Evolutionary conservation across 495 filamentous ascomycete genomes (phyloP).

Genomic region (Talaromyces borbonicus): DNA sequence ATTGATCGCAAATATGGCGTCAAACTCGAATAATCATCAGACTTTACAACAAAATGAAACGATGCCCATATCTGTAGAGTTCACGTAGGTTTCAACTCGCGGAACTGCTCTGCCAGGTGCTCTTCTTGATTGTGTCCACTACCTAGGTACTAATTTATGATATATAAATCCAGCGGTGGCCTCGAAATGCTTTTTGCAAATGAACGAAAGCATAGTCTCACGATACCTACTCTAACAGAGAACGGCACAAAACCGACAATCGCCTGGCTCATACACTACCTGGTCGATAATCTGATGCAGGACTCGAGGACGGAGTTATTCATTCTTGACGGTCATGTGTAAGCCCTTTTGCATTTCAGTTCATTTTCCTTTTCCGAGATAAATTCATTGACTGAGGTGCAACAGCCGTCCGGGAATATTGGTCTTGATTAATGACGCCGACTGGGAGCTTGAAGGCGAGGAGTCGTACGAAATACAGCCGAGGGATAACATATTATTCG

Average conservation of each 20-base stretch:
- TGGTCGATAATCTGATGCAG: constrained; percentile 78
- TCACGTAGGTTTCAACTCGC: constrained; percentile 50
- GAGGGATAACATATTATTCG: constrained; percentile 86
- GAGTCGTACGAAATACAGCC: constrained; percentile 73
- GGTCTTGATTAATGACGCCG: constrained; percentile 92
- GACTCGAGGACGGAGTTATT: constrained; percentile 84
- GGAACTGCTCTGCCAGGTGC: neutral
- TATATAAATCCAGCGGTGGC: constrained; percentile 55
- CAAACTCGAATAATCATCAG: neutral
- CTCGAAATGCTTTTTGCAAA: constrained; percentile 93
- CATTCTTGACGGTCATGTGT: constrained; percentile 82
- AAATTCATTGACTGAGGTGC: constrained; percentile 6
- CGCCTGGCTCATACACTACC: constrained; percentile 63
- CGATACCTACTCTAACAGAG: constrained; percentile 52
- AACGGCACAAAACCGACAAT: constrained; percentile 54
- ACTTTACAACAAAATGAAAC: constrained; percentile 3
- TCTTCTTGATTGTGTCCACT: too few relatives aligned
- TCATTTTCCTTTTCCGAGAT: too few relatives aligned
- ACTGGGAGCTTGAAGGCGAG: constrained; percentile 97
- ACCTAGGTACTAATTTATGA: constrained; percentile 7
- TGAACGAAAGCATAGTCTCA: constrained; percentile 57
- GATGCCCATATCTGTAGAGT: constrained; percentile 58
- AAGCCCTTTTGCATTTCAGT: constrained; percentile 28
- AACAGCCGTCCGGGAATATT: constrained; percentile 88
- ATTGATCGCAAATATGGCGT: neutral